Evolutionary conservation across 257 asterid species (phyloP), one percentile per base, ranked within the genome.

Genomic region (Phtheirospermum japonicum): DNA sequence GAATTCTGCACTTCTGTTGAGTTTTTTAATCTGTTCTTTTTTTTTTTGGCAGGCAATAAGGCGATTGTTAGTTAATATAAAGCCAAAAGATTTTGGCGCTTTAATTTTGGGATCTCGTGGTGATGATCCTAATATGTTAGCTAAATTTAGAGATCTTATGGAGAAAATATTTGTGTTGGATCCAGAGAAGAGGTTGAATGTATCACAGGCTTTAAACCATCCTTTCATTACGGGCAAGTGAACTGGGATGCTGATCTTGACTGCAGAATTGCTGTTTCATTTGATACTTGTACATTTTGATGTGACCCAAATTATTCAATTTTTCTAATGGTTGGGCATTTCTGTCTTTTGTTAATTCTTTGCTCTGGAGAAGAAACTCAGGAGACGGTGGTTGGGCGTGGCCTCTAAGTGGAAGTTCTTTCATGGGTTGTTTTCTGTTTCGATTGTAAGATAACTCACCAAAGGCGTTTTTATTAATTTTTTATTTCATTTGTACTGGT

Each of bases 211-310:
- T 52, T 71, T 88, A 76, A 82, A 85, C 82, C 96, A 88, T 66
- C 92, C 96, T 59, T 88, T 88, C 92, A 83, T 85, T 85, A 88
- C 95, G 75, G 96, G 95, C 92, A 85, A 88, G 94, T 85, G 96
- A 86, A 76, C 71, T 52, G 69, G 78, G 78, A 70, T 77, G 83
- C 79, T 87, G 94, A 74, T 76, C 72, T 77, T 42, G 84, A 64
- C 84, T 70, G 55, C 81, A 70, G 78, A 75, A 83, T 72, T 77
- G 73, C 82, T 72, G 85, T 77, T 73, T 83, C 78, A 54, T 84
- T 73, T 68, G 81, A 81, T 81, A 65, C 80, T 69, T 77, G 73
- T 83, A 72, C 70, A 79, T 79, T 76, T 80, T n/a, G 75, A 65
- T 75, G 74, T 68, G 69, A 63, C 63, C 79, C 63, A 64, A 57